Base-by-base conservation (phyloP, 2,329 filamentous ascomycete genomes). In the Talaromyces sp. region DNA sequence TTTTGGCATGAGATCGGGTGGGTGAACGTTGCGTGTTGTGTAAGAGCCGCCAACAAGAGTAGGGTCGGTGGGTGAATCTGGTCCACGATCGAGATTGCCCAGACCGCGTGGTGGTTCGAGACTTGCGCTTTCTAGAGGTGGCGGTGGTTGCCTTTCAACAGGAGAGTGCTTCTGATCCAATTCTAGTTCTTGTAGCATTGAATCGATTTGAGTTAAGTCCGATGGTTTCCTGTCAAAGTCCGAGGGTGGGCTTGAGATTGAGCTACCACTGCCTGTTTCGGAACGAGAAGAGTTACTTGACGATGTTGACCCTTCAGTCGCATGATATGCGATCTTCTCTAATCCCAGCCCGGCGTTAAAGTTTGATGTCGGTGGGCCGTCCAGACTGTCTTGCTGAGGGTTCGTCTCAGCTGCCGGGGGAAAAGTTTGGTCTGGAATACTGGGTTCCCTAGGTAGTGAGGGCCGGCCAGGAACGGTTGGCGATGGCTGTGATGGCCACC, bases 231-330 rank as follows among this genome's bases (percentile, higher is more conserved):
- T 49, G 68, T 65, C 72, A 67, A 65, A 70, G 58, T 78, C 79
- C 2, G 79, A 80, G 4, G 86, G 82, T 3, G 86, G 83, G 68
- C 85, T 88, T 2, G 87, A 88, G 67, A 83, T 82, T 7, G 88
- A 89, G 71, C 88, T 91, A 1, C 84, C 79, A 67, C 85, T 84
- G 70, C 86, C 86, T 1, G 77, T 78, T n/a, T 84, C 82, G 63
- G 87, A 89, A 45, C 82, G 84, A 0, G 82, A 84, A 1, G 89
- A 91, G 53, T 84, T 83, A 19, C 85, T 87, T 0, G 89, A 91
- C 0, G 88, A 88, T 29, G 85, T 83, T 1, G 89, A 92, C 67
- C 86, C 84, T 1, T 87, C 86, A 0, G 86, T 80, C 3, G 85
- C 83, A 70, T 91, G 88, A 70, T 90, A 89, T 0, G 87, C 85